These are phyloP conservation scores for Cladorrhinum sp. DNA, from an alignment of 2,329 filamentous ascomycete species.

Conservation along the genomic window DNA sequence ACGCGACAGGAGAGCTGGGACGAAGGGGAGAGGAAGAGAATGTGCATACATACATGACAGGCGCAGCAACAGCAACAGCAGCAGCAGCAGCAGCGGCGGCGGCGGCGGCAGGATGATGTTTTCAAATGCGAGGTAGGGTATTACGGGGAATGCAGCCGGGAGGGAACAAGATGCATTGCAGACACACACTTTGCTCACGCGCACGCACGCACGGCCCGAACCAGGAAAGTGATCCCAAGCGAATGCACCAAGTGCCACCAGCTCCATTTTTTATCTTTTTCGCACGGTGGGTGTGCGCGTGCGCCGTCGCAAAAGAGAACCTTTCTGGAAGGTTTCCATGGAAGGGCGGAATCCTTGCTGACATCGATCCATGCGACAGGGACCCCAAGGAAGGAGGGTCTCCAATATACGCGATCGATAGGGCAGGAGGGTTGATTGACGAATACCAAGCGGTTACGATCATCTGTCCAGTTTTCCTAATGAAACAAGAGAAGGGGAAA, in stretches of 20 bases:
- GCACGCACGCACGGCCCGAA: neutral
- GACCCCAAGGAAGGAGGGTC: neutral
- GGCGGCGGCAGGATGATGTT: no score
- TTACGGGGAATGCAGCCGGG: neutral
- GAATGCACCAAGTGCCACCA: neutral
- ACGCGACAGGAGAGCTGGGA: neutral
- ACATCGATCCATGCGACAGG: neutral
- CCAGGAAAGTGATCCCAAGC: neutral
- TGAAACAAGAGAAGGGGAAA: neutral
- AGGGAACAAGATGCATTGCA: neutral
- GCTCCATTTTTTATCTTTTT: neutral
- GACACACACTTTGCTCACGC: neutral
- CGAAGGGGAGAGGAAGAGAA: neutral
- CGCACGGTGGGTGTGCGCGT: neutral
- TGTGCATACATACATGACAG: neutral
- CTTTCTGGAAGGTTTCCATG: slow-evolving; percentile 18
- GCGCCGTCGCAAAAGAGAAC: slow-evolving; percentile 1
- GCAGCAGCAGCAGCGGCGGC: no score
- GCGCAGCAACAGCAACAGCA: no score
- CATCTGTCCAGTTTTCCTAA: neutral
- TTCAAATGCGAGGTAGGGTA: neutral
- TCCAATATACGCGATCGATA: neutral
- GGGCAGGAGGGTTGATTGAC: neutral
- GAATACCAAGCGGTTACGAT: neutral
- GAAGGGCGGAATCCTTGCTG: slow-evolving; percentile 13